Conservation (phyloP, 306 rosid species). For the Pachyrhizus erosus region DNA sequence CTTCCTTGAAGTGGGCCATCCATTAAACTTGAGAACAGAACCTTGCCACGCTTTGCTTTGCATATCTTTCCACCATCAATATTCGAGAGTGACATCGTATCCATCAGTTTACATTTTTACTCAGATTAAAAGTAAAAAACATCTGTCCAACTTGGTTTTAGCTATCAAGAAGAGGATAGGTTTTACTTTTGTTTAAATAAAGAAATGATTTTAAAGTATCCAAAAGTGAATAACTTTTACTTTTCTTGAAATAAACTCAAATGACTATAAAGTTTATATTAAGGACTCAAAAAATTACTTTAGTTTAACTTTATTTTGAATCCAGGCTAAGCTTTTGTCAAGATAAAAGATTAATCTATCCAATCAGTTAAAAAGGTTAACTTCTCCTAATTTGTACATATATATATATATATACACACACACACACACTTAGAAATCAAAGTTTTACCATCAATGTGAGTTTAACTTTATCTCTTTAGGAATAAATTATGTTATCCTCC, state of each 20-base stretch:
- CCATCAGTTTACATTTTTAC: slow-evolving; percentile 2
- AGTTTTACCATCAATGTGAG: no score
- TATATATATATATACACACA: no score
- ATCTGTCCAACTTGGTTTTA: background rate
- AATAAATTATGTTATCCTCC: background rate
- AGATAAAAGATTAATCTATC: no score
- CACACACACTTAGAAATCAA: no score
- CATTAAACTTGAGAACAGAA: slow-evolving; percentile 13
- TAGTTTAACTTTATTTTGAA: no score
- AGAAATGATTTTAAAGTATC: background rate
- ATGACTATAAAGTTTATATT: background rate
- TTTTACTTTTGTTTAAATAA: no score
- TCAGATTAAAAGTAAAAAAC: background rate
- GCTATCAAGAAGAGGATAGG: background rate
- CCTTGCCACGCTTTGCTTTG: slow-evolving; percentile 28
- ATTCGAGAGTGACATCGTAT: slow-evolving; percentile 40
- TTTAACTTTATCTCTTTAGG: background rate
- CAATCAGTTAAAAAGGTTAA: no score
- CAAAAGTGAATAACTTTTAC: background rate
- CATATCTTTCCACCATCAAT: slow-evolving; percentile 24
- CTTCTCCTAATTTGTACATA: no score
- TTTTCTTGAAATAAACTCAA: background rate
- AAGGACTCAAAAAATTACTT: no score
- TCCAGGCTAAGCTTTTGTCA: no score
- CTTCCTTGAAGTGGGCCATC: slow-evolving; percentile 37